Percentiles rank a stretch among this genome's conserved stretches.
Conservation (phyloP, 169 alveolate genomes). For the Perkinsus olseni region DNA sequence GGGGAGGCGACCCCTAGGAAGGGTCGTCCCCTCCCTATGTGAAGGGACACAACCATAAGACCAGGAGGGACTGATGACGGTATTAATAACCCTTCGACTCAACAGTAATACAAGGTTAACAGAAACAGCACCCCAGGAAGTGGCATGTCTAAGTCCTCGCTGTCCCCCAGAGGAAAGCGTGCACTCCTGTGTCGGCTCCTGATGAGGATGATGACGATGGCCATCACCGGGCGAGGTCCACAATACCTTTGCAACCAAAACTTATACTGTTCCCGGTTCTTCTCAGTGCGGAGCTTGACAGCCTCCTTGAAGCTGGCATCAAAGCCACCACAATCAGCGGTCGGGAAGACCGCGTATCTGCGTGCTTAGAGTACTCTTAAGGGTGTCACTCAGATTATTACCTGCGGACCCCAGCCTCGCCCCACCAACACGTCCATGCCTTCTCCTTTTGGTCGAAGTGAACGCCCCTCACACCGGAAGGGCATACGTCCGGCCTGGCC, state of each 20-base stretch:
- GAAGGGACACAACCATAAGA: too few relatives aligned
- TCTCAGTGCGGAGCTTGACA: not conserved
- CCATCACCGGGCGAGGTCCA: not conserved
- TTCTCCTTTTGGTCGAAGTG: not conserved
- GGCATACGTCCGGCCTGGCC: not conserved
- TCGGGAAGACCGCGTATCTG: not conserved
- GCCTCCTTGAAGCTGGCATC: not conserved
- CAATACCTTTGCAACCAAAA: not conserved
- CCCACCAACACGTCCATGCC: constrained; percentile 1
- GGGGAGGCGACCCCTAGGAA: too few relatives aligned
- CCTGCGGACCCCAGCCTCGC: not conserved
- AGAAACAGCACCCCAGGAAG: not conserved
- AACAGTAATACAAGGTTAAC: not conserved
- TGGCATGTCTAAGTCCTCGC: not conserved
- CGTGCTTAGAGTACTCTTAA: not conserved
- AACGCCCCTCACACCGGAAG: not conserved
- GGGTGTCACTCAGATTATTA: not conserved
- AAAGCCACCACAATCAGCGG: not conserved
- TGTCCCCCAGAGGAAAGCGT: not conserved
- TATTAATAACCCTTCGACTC: too few relatives aligned
- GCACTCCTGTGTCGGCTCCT: not conserved
- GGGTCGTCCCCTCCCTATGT: too few relatives aligned
- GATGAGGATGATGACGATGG: not conserved
- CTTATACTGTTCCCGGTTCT: not conserved
- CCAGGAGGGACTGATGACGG: too few relatives aligned